These are phyloP conservation scores for Aspergillus oerlinghausenensis DNA, from an alignment of 2,329 filamentous ascomycete genomes.

Conservation along the genomic window DNA sequence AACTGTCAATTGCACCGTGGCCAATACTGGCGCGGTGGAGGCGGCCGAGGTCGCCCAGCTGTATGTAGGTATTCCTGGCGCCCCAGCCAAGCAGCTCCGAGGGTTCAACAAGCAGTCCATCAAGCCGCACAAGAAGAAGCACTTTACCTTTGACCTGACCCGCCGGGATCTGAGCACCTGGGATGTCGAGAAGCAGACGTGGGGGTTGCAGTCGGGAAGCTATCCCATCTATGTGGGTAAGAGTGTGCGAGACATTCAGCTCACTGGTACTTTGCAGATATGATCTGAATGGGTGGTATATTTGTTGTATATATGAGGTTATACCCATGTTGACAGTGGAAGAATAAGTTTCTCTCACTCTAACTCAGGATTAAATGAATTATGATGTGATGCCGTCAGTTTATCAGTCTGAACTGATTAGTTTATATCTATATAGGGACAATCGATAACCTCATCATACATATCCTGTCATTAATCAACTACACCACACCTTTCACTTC, in stretches of 20 bases:
- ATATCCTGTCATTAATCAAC: not conserved
- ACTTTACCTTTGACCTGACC: conserved; percentile 43
- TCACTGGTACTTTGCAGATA: not conserved
- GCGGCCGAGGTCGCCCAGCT: conserved; percentile 54
- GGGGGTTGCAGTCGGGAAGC: conserved; percentile 11
- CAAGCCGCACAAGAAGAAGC: conserved; percentile 34
- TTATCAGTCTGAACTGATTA: too few species aligned
- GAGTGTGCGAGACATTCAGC: not conserved
- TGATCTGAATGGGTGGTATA: not conserved
- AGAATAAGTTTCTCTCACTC: too few species aligned
- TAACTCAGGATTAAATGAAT: not conserved
- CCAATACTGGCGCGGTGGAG: conserved; percentile 46
- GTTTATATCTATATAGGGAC: not conserved
- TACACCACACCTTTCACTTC: not conserved
- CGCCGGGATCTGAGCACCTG: conserved; percentile 34
- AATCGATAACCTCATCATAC: too few species aligned
- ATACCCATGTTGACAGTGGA: too few species aligned
- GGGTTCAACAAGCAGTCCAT: conserved; percentile 51
- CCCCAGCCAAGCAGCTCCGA: conserved; percentile 38
- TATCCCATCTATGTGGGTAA: not conserved
- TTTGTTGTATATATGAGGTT: not conserved
- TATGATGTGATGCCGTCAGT: not conserved
- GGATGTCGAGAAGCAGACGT: conserved; percentile 29
- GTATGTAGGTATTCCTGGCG: conserved; percentile 47
- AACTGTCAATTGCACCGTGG: conserved; percentile 44